These are phyloP conservation scores for Glonium stellatum DNA, from an alignment of 495 filamentous ascomycete species.

Conservation along the genomic window DNA sequence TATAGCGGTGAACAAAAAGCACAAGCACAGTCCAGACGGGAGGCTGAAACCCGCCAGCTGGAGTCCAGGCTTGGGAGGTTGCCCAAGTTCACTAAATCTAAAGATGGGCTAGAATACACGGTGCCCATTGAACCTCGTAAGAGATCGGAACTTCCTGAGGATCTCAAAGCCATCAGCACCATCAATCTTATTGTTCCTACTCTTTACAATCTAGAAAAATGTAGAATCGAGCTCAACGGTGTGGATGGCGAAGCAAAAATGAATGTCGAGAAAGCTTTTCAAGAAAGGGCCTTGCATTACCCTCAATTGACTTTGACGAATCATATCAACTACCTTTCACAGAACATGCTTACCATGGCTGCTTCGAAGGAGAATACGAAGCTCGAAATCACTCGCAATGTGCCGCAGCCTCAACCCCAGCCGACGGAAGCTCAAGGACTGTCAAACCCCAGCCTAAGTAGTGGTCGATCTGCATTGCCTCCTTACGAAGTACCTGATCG, in stretches of 20 bases:
- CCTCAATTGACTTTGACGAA: slow-evolving; percentile 60
- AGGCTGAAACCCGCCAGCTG: slow-evolving; percentile 57
- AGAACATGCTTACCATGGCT: slow-evolving; percentile 65
- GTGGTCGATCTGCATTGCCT: too few species aligned
- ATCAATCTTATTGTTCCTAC: slow-evolving; percentile 64
- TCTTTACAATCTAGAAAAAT: slow-evolving; percentile 65
- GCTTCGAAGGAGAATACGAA: neutral
- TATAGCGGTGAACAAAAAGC: slow-evolving; percentile 20
- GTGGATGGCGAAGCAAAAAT: slow-evolving; percentile 54
- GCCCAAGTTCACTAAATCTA: slow-evolving; percentile 60
- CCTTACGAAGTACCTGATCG: slow-evolving; percentile 34
- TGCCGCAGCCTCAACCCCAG: slow-evolving; percentile 37
- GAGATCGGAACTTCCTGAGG: slow-evolving; percentile 51
- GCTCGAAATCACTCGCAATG: neutral
- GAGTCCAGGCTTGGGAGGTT: slow-evolving; percentile 70
- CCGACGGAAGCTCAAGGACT: slow-evolving; percentile 9
- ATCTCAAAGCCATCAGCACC: slow-evolving; percentile 56
- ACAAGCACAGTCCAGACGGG: slow-evolving; percentile 38
- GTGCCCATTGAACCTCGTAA: slow-evolving; percentile 66
- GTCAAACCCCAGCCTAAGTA: neutral
- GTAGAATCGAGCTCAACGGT: slow-evolving; percentile 58
- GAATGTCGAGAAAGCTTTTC: slow-evolving; percentile 59
- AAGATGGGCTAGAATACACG: slow-evolving; percentile 63
- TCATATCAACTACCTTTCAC: slow-evolving; percentile 68
- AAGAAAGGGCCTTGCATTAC: slow-evolving; percentile 48